Percentiles rank a stretch among this genome's conserved stretches.
phyloP scores from a whole-genome alignment of 352 stramenopile genomes.

The Thalassiosira hispida region DNA sequence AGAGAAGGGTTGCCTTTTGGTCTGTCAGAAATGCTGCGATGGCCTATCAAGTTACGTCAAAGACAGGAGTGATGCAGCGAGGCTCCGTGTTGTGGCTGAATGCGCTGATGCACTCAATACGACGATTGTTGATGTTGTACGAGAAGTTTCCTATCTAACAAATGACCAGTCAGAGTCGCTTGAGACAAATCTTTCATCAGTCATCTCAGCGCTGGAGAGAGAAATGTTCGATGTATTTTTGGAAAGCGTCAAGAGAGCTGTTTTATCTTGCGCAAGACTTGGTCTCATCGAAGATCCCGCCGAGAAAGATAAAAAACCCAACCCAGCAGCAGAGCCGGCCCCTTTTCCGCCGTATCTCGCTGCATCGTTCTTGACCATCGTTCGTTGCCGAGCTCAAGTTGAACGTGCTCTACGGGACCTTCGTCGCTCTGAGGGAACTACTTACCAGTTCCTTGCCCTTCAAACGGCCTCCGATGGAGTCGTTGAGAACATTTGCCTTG shows the following conservation, averaged over 20 bases:
- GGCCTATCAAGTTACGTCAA: constrained; percentile 80
- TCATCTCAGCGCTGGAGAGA: constrained; percentile 73
- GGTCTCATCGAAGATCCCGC: constrained; percentile 47
- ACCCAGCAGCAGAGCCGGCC: constrained; percentile 24
- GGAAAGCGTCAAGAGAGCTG: constrained; percentile 69
- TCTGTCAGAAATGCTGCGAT: constrained; percentile 79
- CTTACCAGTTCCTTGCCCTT: constrained; percentile 80
- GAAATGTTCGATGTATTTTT: constrained; percentile 85
- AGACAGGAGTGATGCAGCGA: constrained; percentile 74
- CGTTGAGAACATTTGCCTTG: constrained; percentile 79
- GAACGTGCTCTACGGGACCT: constrained; percentile 74
- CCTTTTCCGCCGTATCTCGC: constrained; percentile 80
- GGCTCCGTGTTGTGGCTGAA: constrained; percentile 79
- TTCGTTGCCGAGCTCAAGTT: constrained; percentile 81
- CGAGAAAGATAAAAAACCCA: constrained; percentile 14
- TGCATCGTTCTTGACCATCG: constrained; percentile 79
- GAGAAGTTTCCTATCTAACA: constrained; percentile 74
- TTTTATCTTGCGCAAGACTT: constrained; percentile 69
- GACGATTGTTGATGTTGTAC: constrained; percentile 73
- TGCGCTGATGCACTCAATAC: constrained; percentile 78
- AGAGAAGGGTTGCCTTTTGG: constrained; percentile 82
- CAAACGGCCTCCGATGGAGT: constrained; percentile 77
- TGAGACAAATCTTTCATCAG: constrained; percentile 72
- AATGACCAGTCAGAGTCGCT: constrained; percentile 66
- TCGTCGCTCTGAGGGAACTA: constrained; percentile 57